Conservation (phyloP, 306 rosid species). For the Acmispon strigosus region DNA sequence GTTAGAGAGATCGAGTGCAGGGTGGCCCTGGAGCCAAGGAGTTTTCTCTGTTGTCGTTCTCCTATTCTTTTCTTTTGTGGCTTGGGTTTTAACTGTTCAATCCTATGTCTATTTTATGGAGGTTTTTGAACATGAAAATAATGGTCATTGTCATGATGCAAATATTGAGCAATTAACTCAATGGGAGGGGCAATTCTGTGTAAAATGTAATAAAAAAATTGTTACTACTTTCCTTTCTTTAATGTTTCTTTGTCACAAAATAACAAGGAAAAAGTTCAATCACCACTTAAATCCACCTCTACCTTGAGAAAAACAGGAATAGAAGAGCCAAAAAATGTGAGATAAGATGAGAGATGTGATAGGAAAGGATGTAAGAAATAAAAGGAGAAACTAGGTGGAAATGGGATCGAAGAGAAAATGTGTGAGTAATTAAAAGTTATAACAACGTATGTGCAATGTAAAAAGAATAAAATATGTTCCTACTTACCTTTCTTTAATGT, state of each 20-base stretch:
- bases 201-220: not conserved
- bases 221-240: not conserved
- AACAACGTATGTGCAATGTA: too few species aligned
- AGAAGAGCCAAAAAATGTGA: too few species aligned
- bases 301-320: too few species aligned
- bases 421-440: too few species aligned
- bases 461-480: not conserved
- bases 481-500: not conserved
- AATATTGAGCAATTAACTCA: not conserved
- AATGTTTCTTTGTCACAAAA: not conserved
- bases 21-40: not conserved
- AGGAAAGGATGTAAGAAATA: too few species aligned
- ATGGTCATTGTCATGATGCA: not conserved
- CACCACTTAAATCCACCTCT: too few species aligned
- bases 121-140: not conserved
- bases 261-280: too few species aligned
- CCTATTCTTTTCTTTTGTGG: not conserved
- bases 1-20: constrained; percentile 9
- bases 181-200: not conserved
- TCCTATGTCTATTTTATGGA: not conserved
- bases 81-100: not conserved
- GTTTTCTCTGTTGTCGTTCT: not conserved
- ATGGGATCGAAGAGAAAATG: too few species aligned
- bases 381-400: too few species aligned
- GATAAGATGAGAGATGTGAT: too few species aligned